A percentile compares a stretch with the other conserved stretches of the same genome.
phyloP scores from a whole-genome alignment of 1,284 basidiomycete genomes.

The Microbotryum silenes-acaulis region DNA sequence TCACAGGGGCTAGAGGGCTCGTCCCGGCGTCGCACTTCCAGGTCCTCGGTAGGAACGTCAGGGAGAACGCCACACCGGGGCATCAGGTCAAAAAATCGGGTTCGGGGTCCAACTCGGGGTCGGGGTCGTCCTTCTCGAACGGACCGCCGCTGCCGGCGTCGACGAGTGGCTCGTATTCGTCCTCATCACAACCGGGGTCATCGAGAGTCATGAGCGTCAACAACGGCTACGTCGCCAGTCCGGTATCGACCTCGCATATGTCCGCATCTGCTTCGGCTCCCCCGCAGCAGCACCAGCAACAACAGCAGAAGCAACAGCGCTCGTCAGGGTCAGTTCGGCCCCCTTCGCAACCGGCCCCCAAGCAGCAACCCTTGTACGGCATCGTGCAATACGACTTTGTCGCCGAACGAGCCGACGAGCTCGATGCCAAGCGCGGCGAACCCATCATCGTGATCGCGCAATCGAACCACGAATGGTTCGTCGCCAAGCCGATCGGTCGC shows the following conservation, averaged over 20 bases:
- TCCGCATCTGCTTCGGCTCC: not conserved
- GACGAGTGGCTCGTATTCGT: too few relatives aligned
- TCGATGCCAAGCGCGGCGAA: constrained; percentile 89
- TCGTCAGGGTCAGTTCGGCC: constrained; percentile 24
- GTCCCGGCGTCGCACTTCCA: constrained; percentile 82
- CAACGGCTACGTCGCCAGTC: not conserved
- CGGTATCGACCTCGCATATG: not conserved
- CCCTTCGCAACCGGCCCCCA: constrained; percentile 32
- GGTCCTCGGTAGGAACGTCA: constrained; percentile 41
- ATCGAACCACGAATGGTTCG: constrained; percentile 62
- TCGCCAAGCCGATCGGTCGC: constrained; percentile 81
- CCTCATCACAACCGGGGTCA: not conserved
- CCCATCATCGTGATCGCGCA: constrained; percentile 72
- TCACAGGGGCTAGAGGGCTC: constrained; percentile 80
- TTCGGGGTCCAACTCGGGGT: too few relatives aligned
- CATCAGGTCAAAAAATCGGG: constrained; percentile 11
- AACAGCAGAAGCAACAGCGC: not conserved
- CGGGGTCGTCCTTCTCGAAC: too few relatives aligned
- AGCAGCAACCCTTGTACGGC: constrained; percentile 56
- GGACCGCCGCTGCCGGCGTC: too few relatives aligned
- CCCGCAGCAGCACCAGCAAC: not conserved
- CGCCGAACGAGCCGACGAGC: constrained; percentile 91
- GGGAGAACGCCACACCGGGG: constrained; percentile 24
- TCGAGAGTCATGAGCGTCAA: not conserved
- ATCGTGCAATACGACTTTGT: constrained; percentile 90